Evolutionary conservation across 2,329 filamentous ascomycete genomes (phyloP), one percentile per base, ranked within the genome.

Genomic region (Exophiala aquamarina): DNA sequence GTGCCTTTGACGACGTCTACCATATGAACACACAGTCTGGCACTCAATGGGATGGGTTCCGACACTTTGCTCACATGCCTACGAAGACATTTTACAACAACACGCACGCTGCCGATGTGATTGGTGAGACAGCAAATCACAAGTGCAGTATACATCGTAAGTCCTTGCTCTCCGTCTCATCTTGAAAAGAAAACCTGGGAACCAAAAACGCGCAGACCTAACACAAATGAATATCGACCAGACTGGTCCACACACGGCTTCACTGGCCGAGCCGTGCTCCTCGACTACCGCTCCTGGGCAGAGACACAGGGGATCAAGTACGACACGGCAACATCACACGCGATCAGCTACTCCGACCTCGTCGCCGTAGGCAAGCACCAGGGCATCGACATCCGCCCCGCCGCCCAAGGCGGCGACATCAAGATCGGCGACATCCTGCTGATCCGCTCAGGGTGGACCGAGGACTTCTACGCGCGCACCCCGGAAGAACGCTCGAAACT

Each of bases 371-470:
- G 81, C 0, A 69, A 68, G 26, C 68, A 76, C 28, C 81, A 87
- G 55, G 77, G 78, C 0, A 69, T 87, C 19, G 77, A 84, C 50
- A 83, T 87, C 59, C 75, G 72, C 0, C 76, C 79, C 0, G 67
- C 69, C 3, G 62, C 70, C 0, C 72, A 78, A 53, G 78, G 78
- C 19, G 77, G 77, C 33, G 74, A 79, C 50, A 73, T 81, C 56
- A 72, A 72, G 49, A 64, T 74, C 2, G 85, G 84, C 4, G 84
- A 88, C 51, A 78, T 89, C 44, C 70, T 89, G 9, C 71, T 88
- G 35, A 63, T 89, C 15, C 75, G 84, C 14, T 82, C 78, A 1
- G 84, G 85, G 0, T 80, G 77, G 56, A 79, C 81, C 6, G 75
- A 83, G 55, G 69, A 75, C 9, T 78, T 86, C 47, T 70, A 81